Evolutionary conservation across 805 yeast genomes (phyloP), one percentile per base, ranked within the genome.

Genomic region (Ogataea nitratoaversa): DNA sequence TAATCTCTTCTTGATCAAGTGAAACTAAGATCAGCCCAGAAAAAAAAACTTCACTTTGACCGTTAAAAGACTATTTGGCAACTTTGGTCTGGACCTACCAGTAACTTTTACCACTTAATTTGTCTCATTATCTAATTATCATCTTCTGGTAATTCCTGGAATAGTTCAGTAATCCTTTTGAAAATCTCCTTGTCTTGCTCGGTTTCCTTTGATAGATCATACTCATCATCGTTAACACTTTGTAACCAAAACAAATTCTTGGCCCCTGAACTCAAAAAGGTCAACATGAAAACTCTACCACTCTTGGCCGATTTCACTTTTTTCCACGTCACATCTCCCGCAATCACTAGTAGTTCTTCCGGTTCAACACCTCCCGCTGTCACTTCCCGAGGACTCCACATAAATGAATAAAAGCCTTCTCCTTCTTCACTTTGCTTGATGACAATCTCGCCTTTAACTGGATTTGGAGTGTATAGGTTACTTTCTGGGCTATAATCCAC

Each of bases 251-350:
- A 76, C 50, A 76, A 60, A 47, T 67, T 66, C 50, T 67, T 73
- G 22, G 67, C 67, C 8, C 67, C 67, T 3, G 66, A 60, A 36
- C 63, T 56, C 32, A 61, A 38, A 36, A 64, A 64, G 13, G 62
- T 62, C 46, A 64, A 48, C 57, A 57, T 57, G 42, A 53, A 81
- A 13, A 88, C 89, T 45, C 96, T 70, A 13, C 95, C 96, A 0
- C 88, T 76, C 32, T 65, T 73, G 60, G 95, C 84, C 22, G 85
- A 76, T 37, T 70, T 61, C 32, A 85, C 77, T 40, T 76, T 84
- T 46, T 75, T 74, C 79, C 89, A 85, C 32, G 82, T 76, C 38
- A 84, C 91, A 54, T 88, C 96, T 2, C 95, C 95, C 0, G 95
- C 93, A 50, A 87, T 79, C 32, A 87, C 75, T 48, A 86, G 67